Evolutionary conservation across 495 filamentous ascomycete species (phyloP), one percentile per base, ranked within the genome.

Genomic region (Stereocaulon alpinum): DNA sequence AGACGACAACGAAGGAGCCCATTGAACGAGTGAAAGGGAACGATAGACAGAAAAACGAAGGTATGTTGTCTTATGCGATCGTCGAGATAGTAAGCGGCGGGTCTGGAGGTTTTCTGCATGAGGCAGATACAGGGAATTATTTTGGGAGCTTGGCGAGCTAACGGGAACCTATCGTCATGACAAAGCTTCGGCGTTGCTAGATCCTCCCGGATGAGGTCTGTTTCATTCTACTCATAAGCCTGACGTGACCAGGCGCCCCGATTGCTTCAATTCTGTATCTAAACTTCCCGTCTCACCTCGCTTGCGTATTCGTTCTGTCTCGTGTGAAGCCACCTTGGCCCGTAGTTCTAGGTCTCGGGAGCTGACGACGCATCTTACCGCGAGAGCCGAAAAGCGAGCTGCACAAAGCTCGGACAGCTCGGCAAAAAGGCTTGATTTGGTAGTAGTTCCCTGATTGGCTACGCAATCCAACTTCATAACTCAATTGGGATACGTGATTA

Each of bases 11-110:
- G 40, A 34, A 41, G 17, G 47, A n/a, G 29, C 32, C 7, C 37
- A 51, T 59, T 59, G 47, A 59, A 59, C 56, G 56, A 59, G 37
- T 59, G 54, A 56, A 56, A 43, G 22, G 5, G 29, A 59, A 42
- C 15, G 20, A 59, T 15, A 5, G n/a, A 20, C 24, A 51, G 22
- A 20, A 56, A 27, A 42, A 56, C 11, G 4, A 29, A 22, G n/a
- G 40, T 42, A 42, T 40, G 11, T 20, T 18, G 42, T 29, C 17
- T 43, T 29, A 17, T 41, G 32, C 20, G 14, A 18, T 55, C 20
- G 52, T 55, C 24, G 52, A 41, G 18, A 34, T 40, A 22, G 34
- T 55, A 4, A 22, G 20, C 17, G 18, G 34, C 10, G 52, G 18
- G 32, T 29, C 30, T 18, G 24, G 30, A 55, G 52, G 34, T 27